Conservation (phyloP, 73 alveolate genomes). For the Paraurostyla sp. region DNA sequence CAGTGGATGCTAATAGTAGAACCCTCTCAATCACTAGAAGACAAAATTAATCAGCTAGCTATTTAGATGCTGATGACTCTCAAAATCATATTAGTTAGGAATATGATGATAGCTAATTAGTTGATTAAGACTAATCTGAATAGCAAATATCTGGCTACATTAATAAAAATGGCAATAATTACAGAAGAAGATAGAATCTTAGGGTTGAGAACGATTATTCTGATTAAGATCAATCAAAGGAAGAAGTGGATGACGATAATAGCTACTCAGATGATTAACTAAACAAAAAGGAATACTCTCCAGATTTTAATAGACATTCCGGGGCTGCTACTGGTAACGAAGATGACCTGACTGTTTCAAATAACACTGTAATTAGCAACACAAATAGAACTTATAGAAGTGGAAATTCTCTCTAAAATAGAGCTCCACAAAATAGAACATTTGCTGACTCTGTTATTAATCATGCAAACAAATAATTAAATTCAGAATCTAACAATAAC, state of each 20-base stretch:
- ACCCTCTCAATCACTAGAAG: not conserved
- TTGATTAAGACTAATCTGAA: slow-evolving; percentile 15
- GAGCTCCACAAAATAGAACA: slow-evolving; percentile 34
- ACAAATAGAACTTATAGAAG: slow-evolving; percentile 30
- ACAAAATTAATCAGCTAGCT: not conserved
- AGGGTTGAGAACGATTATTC: not conserved
- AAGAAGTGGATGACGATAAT: not conserved
- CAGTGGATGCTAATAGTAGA: not conserved
- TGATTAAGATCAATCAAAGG: not conserved
- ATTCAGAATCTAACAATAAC: not conserved
- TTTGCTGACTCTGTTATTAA: slow-evolving; percentile 49
- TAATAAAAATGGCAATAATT: not conserved
- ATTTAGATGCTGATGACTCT: slow-evolving; percentile 26
- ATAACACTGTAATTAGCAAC: slow-evolving; percentile 35
- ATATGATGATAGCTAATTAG: slow-evolving; percentile 17
- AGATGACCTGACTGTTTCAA: slow-evolving; percentile 47
- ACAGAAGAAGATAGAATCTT: not conserved
- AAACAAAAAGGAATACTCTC: slow-evolving; percentile 1
- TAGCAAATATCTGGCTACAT: no score
- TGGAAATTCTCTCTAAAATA: not conserved
- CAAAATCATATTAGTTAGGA: not conserved
- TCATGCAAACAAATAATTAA: not conserved
- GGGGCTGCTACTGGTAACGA: not conserved
- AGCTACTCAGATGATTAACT: not conserved
- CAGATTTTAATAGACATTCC: slow-evolving; percentile 10